phyloP scores from a whole-genome alignment of 23 red algal species.

The Chondrus crispus region DNA sequence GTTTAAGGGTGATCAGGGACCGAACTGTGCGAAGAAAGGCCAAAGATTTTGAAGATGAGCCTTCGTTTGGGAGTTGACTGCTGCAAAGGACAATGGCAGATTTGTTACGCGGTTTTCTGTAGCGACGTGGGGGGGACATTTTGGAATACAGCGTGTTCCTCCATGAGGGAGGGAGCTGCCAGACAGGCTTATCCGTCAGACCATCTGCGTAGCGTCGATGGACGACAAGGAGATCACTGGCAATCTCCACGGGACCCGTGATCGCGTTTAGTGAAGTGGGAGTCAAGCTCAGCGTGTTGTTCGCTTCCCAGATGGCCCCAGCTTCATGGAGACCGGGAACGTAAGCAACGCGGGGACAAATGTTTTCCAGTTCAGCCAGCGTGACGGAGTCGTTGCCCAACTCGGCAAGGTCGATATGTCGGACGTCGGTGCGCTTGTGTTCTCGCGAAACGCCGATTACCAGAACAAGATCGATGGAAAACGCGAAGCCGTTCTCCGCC shows the following conservation, averaged over 20 bases:
- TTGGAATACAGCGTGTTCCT: constrained; percentile 35
- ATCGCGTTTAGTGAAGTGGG: constrained; percentile 42
- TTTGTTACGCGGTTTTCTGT: constrained; percentile 13
- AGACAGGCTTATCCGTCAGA: constrained; percentile 42
- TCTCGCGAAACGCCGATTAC: constrained; percentile 35
- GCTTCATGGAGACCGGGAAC: constrained; percentile 52
- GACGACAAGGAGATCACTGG: constrained; percentile 38
- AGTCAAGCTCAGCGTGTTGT: not conserved
- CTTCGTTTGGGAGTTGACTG: constrained; percentile 46
- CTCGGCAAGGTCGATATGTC: constrained; percentile 18
- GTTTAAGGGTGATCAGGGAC: constrained; percentile 42
- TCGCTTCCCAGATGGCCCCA: constrained; percentile 20
- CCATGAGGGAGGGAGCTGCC: constrained; percentile 42
- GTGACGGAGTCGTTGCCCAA: constrained; percentile 49
- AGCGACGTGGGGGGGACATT: constrained; percentile 24
- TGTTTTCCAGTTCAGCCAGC: constrained; percentile 46
- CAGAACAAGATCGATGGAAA: constrained; percentile 44
- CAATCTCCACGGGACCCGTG: constrained; percentile 29
- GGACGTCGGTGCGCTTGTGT: not conserved
- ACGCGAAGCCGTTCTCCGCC: constrained; percentile 17
- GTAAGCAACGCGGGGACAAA: constrained; percentile 50
- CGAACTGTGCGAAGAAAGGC: constrained; percentile 46
- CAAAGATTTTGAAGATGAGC: constrained; percentile 5
- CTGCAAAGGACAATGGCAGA: constrained; percentile 54
- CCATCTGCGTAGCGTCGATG: constrained; percentile 55